phyloP scores from a whole-genome alignment of 768 basidiomycete species.

The Suillus clintonianus region DNA sequence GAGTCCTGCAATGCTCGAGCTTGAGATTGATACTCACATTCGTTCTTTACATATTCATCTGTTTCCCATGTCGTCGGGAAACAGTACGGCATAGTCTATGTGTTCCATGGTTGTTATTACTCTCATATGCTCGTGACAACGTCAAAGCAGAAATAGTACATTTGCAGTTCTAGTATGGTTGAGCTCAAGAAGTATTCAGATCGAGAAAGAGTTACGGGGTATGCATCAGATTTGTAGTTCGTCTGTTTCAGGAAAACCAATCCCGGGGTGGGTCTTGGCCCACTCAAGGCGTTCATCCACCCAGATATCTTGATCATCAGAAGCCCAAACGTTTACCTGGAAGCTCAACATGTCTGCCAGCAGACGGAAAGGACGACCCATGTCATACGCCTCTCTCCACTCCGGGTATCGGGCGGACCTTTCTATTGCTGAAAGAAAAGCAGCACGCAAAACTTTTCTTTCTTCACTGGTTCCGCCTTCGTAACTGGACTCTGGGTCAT shows the following conservation, averaged over 20 bases:
- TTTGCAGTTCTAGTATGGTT: background rate
- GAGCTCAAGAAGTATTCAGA: background rate
- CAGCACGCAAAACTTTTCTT: background rate
- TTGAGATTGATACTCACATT: too few species aligned
- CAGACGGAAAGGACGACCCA: background rate
- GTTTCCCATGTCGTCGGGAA: too few species aligned
- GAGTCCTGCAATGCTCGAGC: too few species aligned
- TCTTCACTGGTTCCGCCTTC: background rate
- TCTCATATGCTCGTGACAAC: too few species aligned
- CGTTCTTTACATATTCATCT: too few species aligned
- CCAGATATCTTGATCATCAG: background rate
- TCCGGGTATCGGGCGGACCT: background rate
- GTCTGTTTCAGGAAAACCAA: background rate
- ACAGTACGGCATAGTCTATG: too few species aligned
- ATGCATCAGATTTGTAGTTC: too few species aligned
- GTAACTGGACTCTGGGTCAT: constrained; percentile 12
- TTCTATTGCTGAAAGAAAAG: background rate
- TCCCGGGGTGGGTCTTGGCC: background rate
- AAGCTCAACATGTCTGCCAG: background rate
- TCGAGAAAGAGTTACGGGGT: background rate
- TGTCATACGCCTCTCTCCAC: background rate
- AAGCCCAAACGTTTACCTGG: background rate
- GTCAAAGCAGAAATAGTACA: background rate
- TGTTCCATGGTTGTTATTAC: too few species aligned
- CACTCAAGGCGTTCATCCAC: constrained; percentile 1